Evolutionary conservation across 129 eudicot species (phyloP), one percentile per base, ranked within the genome.

Genomic region (Calendula officinalis): DNA sequence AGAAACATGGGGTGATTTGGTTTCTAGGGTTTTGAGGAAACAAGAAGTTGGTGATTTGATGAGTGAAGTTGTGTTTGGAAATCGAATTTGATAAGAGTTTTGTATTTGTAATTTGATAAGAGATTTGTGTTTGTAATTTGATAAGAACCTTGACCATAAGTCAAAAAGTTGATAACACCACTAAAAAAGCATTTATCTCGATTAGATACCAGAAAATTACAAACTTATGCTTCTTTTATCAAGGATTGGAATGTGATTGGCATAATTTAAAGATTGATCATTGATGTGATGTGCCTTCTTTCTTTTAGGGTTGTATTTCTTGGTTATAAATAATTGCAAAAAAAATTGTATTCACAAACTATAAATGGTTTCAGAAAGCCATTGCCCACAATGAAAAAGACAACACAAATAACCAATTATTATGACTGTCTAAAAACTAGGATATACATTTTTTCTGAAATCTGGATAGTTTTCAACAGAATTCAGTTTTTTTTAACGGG

Each of bases 1-100:
- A 87, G 84, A 56, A 56, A 60, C 58, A 3, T 90, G 97, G 95
- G 68, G 32, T 60, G 68, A 65, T 41, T 16, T 90, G 13, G 61
- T 90, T 40, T 46, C 64, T 66, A 84, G 89, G 42, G 81, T 86
- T 35, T 79, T 72, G 86, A 85, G 82, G 57, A 68, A 77, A 60
- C 70, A 38, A 47, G 89, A 79, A 67, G 81, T 82, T 61, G 69
- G 67, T 67, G 71, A 80, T 8, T 48, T 85, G 67, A 64, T 66
- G 48, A 76, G 59, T 22, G 75, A 75, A 66, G 14, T 56, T 70
- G 45, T 56, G 37, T 69, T 56, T 69, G 56, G 49, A 22, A 65
- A 60, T 47, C 36, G 55, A 16, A 41, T 43, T 6, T 54, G 64
- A 54, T 17, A 67, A 1, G 5, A 40, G 14, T 44, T 52, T 17